Evolutionary conservation across 2,329 filamentous ascomycete species (phyloP), one percentile per base, ranked within the genome.

Genomic region (Penicillium sp.): DNA sequence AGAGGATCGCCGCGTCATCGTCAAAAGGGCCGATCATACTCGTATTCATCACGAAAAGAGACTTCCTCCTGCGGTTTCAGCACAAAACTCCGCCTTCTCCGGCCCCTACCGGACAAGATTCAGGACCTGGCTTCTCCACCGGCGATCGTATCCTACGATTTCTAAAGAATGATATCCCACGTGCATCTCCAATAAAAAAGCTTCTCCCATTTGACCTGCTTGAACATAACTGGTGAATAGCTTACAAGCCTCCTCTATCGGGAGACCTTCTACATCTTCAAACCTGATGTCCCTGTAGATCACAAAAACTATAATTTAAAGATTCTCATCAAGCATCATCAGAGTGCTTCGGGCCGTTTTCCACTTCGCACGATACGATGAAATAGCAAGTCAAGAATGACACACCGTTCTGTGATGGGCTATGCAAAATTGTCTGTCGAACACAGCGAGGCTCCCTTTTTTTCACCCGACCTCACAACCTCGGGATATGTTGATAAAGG

Each of bases 221-320:
- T 39, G 25, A 11, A 27, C 34, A 35, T 39, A 46, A 46, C 9
- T 24, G 9, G 6, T 46, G 6, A 18, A 25, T 11, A 61, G 59
- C 51, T 60, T 37, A 57, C 58, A 27, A 53, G 39, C 38, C 46
- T 59, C n/a, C 46, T 62, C 2, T 61, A 55, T 38, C 48, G 51
- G 29, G 47, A 51, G 8, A 42, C 46, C 9, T 58, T 59, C 37
- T 46, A 55, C 39, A 54, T 61, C 24, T 60, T 60, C 36, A 58
- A 58, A 33, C 54, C 54, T 3, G 51, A 58, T 46, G 48, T 58
- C 40, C 51, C 51, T 13, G 27, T 47, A n/a, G 56, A 53, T 40
- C 45, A 59, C 34, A 52, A 60, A 13, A 46, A 57, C 11, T 62
- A 61, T 36, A 47, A 56, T 40, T n/a, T 60, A 8, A 56, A 62